Evolutionary conservation across 371 early-diverging fungal species (phyloP).

Genomic region (Mortierella sp.): DNA sequence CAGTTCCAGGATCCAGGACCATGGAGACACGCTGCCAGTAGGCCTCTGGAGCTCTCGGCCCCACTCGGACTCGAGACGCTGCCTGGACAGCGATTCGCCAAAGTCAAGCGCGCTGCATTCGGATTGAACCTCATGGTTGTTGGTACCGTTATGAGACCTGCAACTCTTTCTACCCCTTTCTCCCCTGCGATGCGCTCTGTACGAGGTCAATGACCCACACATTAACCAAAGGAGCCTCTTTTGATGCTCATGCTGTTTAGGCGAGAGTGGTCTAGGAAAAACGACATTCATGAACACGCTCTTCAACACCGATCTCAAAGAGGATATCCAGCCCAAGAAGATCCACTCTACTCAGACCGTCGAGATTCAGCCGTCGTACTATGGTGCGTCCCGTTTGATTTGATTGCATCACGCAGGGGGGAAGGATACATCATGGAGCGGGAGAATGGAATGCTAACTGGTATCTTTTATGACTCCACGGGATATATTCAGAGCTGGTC

Average conservation of each 20-base stretch:
- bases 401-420: neutral
- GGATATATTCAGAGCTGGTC: slow-evolving; percentile 77
- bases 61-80: slow-evolving; percentile 77
- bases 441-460: neutral
- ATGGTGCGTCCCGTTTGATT: slow-evolving; percentile 56
- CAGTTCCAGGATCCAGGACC: slow-evolving; percentile 81
- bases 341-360: slow-evolving; percentile 73
- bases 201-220: neutral
- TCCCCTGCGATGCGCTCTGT: too few relatives aligned
- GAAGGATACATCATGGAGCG: neutral
- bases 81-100: slow-evolving; percentile 72
- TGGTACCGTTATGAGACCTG: slow-evolving; percentile 58
- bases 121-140: slow-evolving; percentile 85
- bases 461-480: neutral
- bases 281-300: slow-evolving; percentile 95
- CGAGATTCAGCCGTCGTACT: slow-evolving; percentile 70
- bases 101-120: slow-evolving; percentile 72
- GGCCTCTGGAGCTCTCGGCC: slow-evolving; percentile 57
- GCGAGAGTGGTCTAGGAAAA: slow-evolving; percentile 91
- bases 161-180: too few relatives aligned
- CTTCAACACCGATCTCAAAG: slow-evolving; percentile 77
- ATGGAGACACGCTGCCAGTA: slow-evolving; percentile 76
- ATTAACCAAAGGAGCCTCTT: too few relatives aligned
- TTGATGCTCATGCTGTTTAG: slow-evolving; percentile 50
- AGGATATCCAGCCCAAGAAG: slow-evolving; percentile 65